Percentiles rank a stretch among this genome's conserved stretches.
Conservation (phyloP, 805 yeast species). For the Saccharomyces jurei region DNA sequence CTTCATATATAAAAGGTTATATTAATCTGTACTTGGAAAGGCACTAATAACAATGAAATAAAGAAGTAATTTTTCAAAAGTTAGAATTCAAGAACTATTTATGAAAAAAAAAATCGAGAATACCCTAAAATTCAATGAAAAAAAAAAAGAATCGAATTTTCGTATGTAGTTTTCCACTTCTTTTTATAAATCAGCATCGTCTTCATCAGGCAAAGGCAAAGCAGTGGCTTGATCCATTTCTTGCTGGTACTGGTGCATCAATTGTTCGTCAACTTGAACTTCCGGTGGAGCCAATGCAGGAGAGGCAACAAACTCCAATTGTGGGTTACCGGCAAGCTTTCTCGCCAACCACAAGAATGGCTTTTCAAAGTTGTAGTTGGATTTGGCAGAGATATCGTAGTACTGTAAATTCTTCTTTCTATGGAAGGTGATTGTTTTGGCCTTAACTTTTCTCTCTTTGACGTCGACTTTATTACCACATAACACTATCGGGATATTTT, state of each 20-base stretch:
- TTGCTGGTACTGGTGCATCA: slow-evolving; percentile 94
- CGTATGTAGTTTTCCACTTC: neutral
- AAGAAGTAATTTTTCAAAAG: neutral
- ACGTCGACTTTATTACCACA: slow-evolving; percentile 99
- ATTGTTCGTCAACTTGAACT: slow-evolving; percentile 86
- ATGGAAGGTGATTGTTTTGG: slow-evolving; percentile 98
- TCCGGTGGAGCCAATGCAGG: slow-evolving; percentile 99
- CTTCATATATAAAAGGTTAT: neutral
- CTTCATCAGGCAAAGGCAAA: slow-evolving; percentile 97
- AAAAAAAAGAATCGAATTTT: neutral
- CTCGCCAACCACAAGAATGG: slow-evolving; percentile 99
- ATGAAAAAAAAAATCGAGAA: neutral
- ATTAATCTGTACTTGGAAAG: neutral
- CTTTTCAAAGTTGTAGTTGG: slow-evolving; percentile 97
- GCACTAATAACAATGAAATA: neutral
- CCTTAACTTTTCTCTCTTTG: slow-evolving; percentile 97
- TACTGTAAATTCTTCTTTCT: slow-evolving; percentile 98
- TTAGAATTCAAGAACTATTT: neutral
- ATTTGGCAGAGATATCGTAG: slow-evolving; percentile 97
- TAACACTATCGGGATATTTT: slow-evolving; percentile 93
- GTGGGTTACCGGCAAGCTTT: slow-evolving; percentile 93
- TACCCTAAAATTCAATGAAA: neutral
- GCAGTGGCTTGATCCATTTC: slow-evolving; percentile 98
- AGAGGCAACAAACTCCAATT: slow-evolving; percentile 92
- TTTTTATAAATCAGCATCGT: slow-evolving; percentile 88